Percentiles rank a stretch among this genome's conserved stretches.
Evolutionary conservation across 1,139 yeast genomes (phyloP).

Genomic region (Candida tunisiensis): DNA sequence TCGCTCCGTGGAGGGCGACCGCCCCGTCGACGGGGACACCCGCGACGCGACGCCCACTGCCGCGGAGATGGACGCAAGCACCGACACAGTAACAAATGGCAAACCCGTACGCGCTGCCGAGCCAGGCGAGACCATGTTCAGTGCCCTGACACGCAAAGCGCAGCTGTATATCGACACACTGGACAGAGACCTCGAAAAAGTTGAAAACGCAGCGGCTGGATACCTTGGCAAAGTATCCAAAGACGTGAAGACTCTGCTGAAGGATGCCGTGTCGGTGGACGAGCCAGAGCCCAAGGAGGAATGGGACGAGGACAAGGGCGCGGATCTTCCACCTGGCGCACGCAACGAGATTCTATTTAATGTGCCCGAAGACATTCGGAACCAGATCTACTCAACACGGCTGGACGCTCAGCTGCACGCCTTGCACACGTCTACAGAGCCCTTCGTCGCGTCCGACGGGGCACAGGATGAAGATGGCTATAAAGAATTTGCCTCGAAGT

Average conservation of each 20-base stretch:
- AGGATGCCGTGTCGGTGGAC: conserved; percentile 31
- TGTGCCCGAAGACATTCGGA: conserved; percentile 22
- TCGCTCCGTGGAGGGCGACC: too few species aligned
- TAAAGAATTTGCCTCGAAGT: conserved; percentile 17
- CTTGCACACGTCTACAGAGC: conserved; percentile 29
- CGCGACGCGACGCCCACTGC: too few species aligned
- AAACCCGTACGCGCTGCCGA: not conserved
- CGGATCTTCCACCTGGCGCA: conserved; percentile 19
- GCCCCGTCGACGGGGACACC: too few species aligned
- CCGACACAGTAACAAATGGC: not conserved
- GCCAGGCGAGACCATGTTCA: conserved; percentile 1
- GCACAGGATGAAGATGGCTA: conserved; percentile 16
- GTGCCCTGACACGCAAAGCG: conserved; percentile 4
- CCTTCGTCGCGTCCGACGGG: conserved; percentile 27
- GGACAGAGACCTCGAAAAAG: conserved; percentile 49
- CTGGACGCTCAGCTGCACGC: conserved; percentile 42
- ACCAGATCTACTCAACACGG: conserved; percentile 30
- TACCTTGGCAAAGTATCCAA: conserved; percentile 38
- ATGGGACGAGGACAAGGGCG: conserved; percentile 12
- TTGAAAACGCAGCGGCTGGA: conserved; percentile 47
- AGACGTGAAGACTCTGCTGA: conserved; percentile 30
- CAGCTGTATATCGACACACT: conserved; percentile 39
- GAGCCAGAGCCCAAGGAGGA: conserved; percentile 11
- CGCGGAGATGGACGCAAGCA: conserved; percentile 3
- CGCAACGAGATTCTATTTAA: conserved; percentile 29